phyloP scores from a whole-genome alignment of 768 basidiomycete genomes.

The Royoungia palumana region DNA sequence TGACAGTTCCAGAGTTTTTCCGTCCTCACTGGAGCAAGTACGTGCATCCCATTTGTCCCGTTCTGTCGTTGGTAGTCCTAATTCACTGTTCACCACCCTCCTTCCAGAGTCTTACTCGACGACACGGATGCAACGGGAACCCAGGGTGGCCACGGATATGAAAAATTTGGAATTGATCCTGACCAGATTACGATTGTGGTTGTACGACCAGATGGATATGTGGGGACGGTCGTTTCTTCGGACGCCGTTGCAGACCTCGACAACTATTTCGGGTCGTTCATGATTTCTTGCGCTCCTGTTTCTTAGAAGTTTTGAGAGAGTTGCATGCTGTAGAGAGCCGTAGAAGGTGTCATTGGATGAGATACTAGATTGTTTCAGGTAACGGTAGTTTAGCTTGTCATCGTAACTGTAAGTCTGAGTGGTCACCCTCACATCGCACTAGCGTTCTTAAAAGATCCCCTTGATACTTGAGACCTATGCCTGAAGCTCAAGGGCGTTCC shows the following conservation, averaged over 20 bases:
- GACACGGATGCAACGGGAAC: conserved; percentile 31
- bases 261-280: conserved; percentile 41
- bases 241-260: conserved; percentile 34
- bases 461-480: no score
- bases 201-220: conserved; percentile 41
- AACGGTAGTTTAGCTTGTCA: no score
- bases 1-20: conserved; percentile 33
- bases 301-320: no score
- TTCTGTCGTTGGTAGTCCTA: background rate
- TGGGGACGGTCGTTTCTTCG: conserved; percentile 35
- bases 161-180: conserved; percentile 32
- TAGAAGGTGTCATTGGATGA: no score
- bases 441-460: no score
- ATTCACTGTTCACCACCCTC: background rate
- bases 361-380: no score
- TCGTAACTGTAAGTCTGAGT: no score
- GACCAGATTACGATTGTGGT: conserved; percentile 33
- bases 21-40: conserved; percentile 44
- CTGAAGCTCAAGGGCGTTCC: no score
- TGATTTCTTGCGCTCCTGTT: conserved; percentile 18
- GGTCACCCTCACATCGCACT: no score
- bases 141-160: conserved; percentile 34
- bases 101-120: conserved; percentile 34
- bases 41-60: conserved; percentile 7
- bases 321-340: no score